phyloP scores from a whole-genome alignment of 352 stramenopile species.

The Phytophthora constricta region DNA sequence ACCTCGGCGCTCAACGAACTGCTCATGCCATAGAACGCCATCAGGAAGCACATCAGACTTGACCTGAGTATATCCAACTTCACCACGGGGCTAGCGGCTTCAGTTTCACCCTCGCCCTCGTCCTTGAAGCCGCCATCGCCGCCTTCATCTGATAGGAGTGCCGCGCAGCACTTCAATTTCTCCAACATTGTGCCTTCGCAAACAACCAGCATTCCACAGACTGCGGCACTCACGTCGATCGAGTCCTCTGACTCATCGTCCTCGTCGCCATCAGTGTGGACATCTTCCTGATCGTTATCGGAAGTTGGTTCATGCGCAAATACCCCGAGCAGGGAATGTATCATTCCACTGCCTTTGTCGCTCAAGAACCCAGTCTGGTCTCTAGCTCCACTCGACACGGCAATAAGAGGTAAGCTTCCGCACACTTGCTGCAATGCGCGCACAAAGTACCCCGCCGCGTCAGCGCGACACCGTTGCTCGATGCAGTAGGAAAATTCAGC shows the following conservation, averaged over 20 bases:
- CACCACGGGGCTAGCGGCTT: conserved; percentile 31
- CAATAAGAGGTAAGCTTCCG: conserved; percentile 28
- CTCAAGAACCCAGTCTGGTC: conserved; percentile 44
- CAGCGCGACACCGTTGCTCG: conserved; percentile 31
- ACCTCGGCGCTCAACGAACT: conserved; percentile 77
- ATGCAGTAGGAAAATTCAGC: conserved; percentile 35
- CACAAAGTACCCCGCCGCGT: conserved; percentile 56
- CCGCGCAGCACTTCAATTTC: conserved; percentile 58
- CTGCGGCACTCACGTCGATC: conserved; percentile 56
- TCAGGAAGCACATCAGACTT: conserved; percentile 77
- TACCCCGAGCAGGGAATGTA: conserved; percentile 68
- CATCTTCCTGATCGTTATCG: conserved; percentile 31
- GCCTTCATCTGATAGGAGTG: conserved; percentile 47
- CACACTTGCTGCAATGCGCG: conserved; percentile 61
- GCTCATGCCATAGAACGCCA: conserved; percentile 87
- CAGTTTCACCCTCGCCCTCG: conserved; percentile 29
- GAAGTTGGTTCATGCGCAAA: conserved; percentile 62
- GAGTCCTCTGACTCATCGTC: conserved; percentile 58
- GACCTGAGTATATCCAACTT: conserved; percentile 67
- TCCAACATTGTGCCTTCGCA: conserved; percentile 69
- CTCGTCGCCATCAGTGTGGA: conserved; percentile 44
- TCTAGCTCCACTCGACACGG: conserved; percentile 25
- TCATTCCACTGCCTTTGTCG: conserved; percentile 67
- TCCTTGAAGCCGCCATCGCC: conserved; percentile 22
- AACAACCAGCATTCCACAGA: conserved; percentile 73